Percentiles rank a stretch among this genome's conserved stretches.
These are phyloP conservation scores for Colletotrichum spinosum DNA, from an alignment of 2,329 filamentous ascomycete species.

Conservation along the genomic window DNA sequence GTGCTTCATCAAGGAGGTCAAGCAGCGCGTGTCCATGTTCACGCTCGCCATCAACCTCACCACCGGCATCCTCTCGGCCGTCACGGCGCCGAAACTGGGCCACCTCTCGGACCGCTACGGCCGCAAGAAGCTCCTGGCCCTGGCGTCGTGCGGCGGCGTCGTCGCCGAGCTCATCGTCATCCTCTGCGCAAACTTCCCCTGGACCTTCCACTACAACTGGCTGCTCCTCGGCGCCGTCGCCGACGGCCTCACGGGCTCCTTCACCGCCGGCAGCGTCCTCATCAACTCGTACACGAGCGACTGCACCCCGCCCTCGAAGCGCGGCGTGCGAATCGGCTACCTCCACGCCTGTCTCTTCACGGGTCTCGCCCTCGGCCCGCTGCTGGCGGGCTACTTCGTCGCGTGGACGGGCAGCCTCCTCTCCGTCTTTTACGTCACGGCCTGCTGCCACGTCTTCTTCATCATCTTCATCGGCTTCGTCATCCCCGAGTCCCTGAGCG, in stretches of 20 bases:
- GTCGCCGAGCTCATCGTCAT: slow-evolving; percentile 82
- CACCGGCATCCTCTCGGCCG: slow-evolving; percentile 80
- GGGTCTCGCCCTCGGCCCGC: slow-evolving; percentile 88
- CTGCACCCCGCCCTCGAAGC: slow-evolving; percentile 82
- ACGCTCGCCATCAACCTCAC: slow-evolving; percentile 80
- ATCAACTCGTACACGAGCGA: slow-evolving; percentile 91
- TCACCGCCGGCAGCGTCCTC: slow-evolving; percentile 82
- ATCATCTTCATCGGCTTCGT: slow-evolving; percentile 77
- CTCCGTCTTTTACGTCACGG: slow-evolving; percentile 84
- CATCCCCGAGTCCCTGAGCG: slow-evolving; percentile 87
- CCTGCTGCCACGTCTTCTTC: slow-evolving; percentile 80
- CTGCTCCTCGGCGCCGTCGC: slow-evolving; percentile 80
- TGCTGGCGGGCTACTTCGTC: slow-evolving; percentile 84
- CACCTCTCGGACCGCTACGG: slow-evolving; percentile 89
- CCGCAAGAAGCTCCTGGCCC: slow-evolving; percentile 77
- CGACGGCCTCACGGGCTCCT: slow-evolving; percentile 89
- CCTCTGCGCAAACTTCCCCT: slow-evolving; percentile 79
- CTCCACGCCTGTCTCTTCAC: slow-evolving; percentile 90
- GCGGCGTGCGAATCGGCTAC: slow-evolving; percentile 88
- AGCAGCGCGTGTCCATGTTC: slow-evolving; percentile 81
- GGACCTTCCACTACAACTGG: slow-evolving; percentile 80
- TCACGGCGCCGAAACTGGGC: slow-evolving; percentile 86
- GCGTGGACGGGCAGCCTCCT: slow-evolving; percentile 80
- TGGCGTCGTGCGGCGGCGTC: slow-evolving; percentile 81
- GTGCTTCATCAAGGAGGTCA: slow-evolving; percentile 83